These are phyloP conservation scores for Globisporangium carolinianum DNA, from an alignment of 352 stramenopile genomes.

Conservation along the genomic window DNA sequence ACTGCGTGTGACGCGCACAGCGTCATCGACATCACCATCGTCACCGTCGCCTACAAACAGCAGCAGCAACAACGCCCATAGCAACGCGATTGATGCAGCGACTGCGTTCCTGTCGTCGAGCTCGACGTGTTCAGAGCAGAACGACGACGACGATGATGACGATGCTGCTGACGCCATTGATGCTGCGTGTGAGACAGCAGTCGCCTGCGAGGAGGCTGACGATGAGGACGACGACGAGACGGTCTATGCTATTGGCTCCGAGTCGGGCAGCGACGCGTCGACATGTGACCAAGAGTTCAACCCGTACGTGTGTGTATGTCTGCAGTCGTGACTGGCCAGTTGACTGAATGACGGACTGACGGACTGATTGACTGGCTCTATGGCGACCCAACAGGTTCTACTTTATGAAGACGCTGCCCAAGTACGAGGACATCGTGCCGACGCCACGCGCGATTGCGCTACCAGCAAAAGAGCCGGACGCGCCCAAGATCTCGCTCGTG, in stretches of 20 bases:
- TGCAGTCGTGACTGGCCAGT: no score
- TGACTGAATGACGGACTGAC: neutral
- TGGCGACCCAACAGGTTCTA: slow-evolving; percentile 49
- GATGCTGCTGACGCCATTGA: slow-evolving; percentile 3
- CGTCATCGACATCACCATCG: slow-evolving; percentile 30
- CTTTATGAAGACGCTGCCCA: slow-evolving; percentile 83
- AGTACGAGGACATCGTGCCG: slow-evolving; percentile 66
- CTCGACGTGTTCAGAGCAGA: slow-evolving; percentile 16
- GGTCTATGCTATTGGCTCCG: slow-evolving; percentile 1
- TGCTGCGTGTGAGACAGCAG: neutral
- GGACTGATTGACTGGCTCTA: neutral
- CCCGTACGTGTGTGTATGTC: slow-evolving; percentile 33
- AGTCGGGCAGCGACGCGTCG: slow-evolving; percentile 22
- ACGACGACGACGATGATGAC: slow-evolving; percentile 18
- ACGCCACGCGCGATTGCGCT: slow-evolving; percentile 45
- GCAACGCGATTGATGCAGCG: slow-evolving; percentile 11
- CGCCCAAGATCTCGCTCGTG: slow-evolving; percentile 72
- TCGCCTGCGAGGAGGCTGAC: slow-evolving; percentile 12
- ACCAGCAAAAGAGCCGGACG: slow-evolving; percentile 37
- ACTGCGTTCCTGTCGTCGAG: slow-evolving; percentile 12
- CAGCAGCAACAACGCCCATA: no score
- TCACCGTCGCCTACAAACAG: slow-evolving; percentile 11
- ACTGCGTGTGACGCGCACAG: slow-evolving; percentile 14
- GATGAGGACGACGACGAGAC: slow-evolving; percentile 18
- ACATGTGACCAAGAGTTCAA: slow-evolving; percentile 65